Base-by-base conservation (phyloP, 257 asterid species). In the Salvia rosmarinus region DNA sequence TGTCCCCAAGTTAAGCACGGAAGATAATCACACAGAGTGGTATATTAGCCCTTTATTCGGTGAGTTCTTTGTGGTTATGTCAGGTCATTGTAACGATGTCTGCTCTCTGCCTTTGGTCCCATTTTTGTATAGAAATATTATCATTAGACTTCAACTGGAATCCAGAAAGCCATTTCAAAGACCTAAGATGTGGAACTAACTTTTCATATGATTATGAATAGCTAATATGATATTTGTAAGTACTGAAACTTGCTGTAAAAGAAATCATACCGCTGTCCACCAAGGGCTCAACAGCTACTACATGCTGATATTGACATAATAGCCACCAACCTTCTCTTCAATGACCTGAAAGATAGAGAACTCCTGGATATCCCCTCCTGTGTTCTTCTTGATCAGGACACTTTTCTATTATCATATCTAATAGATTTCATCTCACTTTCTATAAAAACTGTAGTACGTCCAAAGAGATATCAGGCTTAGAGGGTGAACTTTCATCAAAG, bases 11-110 rank as follows among this genome's bases (percentile, higher is more conserved):
- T n/a, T n/a, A n/a, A n/a, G n/a, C n/a, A n/a, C n/a, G n/a, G n/a
- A n/a, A n/a, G n/a, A n/a, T n/a, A n/a, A n/a, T n/a, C n/a, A n/a
- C n/a, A n/a, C n/a, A n/a, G n/a, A n/a, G n/a, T n/a, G n/a, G n/a
- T n/a, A n/a, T n/a, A n/a, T n/a, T n/a, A n/a, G n/a, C n/a, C 99
- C 73, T 95, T 95, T 82, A 95, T 95, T 65, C 95, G 98, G 99
- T 95, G 79, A 83, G 92, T 78, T 78, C 47, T 76, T 71, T 25
- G 59, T 28, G 46, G 66, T 46, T 39, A 28, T 75, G 73, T 14
- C 39, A 3, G 66, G 19, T 67, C 23, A 70, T 17, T 58, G 14
- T 42, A 60, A 58, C 28, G 57, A 73, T 14, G 16, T 44, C 12
- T 34, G 23, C 21, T 43, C 39, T 40, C 34, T 56, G 20, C 66